Base-by-base conservation (phyloP, 2,329 filamentous ascomycete species). In the Drechslerella stenobrocha region DNA sequence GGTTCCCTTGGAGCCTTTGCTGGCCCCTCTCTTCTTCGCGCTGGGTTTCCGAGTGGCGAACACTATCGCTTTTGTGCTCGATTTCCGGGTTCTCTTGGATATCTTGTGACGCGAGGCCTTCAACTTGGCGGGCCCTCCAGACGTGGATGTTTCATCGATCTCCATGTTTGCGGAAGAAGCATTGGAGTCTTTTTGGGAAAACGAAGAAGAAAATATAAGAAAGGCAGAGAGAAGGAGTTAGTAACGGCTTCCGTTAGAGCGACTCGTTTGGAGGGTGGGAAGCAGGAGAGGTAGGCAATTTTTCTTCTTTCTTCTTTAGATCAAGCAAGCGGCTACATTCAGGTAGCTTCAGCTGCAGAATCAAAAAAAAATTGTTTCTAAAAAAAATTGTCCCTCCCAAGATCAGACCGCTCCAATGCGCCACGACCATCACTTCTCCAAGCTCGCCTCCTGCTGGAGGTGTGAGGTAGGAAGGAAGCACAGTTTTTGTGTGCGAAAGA, bases 161-260 rank as follows among this genome's bases (percentile, higher is more conserved):
- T 67, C 63, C 63, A 67, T 67, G 24, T 55, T 67, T 9, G 37
- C 22, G 42, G 61, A 37, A 59, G 63, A 55, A 51, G 53, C 50
- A 40, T 24, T 55, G 55, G 63, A 50, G 57, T 67, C 63, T 67
- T 66, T 47, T 42, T 42, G 4, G 22, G 37, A 66, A 24, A 67
- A 67, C 55, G 44, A 67, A 47, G 47, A 67, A 60, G 42, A 45
- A 66, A 67, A 67, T 67, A 67, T 67, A 67, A 56, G 63, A 60
- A 55, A 52, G 53, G 45, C 35, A 28, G 50, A 58, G 50, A 53
- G 53, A 51, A 50, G 55, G 44, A 60, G 63, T 67, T 67, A 67
- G 63, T 60, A 67, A 67, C 55, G 55, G 63, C 50, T 67, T 59
- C 50, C 37, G 4, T 42, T 42, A 45, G 44, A 44, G 63, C 63